Conservation (phyloP, 352 stramenopile genomes). For the Phytopythium boreale region DNA sequence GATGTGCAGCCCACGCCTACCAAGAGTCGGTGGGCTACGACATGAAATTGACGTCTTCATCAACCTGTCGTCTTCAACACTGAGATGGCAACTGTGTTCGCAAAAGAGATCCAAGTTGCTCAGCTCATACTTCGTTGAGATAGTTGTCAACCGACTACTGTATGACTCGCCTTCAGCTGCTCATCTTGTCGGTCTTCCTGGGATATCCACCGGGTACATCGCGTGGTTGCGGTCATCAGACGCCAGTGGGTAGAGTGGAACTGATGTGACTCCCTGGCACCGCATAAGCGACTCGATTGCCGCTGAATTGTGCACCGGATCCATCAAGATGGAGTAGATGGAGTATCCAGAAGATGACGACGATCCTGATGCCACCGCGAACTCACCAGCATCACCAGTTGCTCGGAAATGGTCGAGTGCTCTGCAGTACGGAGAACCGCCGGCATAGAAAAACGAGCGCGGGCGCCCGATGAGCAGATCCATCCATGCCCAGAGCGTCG, state of each 20-base stretch:
- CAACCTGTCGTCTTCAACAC: not conserved
- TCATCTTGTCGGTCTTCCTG: not conserved
- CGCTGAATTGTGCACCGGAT: not conserved
- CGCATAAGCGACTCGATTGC: not conserved
- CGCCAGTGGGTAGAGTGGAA: not conserved
- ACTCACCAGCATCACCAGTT: not conserved
- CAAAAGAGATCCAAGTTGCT: no score
- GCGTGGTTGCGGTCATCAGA: not conserved
- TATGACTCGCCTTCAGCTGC: not conserved
- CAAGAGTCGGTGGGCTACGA: no score
- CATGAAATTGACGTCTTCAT: no score
- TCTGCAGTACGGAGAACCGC: not conserved
- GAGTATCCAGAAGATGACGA: not conserved
- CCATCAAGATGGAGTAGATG: not conserved
- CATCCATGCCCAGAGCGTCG: conserved; percentile 17
- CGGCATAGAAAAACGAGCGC: not conserved
- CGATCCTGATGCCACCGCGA: not conserved
- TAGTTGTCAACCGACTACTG: no score
- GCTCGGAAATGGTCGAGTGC: not conserved
- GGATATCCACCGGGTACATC: not conserved
- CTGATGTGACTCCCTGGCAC: not conserved
- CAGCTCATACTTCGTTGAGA: no score
- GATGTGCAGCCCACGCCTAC: no score
- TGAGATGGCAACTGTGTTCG: no score
- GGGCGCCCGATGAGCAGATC: conserved; percentile 5